Conservation (phyloP, 768 basidiomycete species). For the Neoboletus subvelutipes region DNA sequence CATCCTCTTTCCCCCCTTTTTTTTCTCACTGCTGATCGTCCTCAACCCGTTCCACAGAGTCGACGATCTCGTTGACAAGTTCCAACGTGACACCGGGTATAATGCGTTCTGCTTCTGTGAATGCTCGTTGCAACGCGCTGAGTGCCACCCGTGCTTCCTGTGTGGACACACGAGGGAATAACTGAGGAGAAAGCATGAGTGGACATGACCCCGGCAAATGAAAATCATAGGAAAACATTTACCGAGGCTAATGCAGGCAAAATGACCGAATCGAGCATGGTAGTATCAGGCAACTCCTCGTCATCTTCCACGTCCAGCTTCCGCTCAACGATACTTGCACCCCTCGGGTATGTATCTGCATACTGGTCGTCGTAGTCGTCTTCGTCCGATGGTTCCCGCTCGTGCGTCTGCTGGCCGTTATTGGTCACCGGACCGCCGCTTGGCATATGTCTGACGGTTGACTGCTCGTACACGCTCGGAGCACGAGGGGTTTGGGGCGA, state of each 20-base stretch:
- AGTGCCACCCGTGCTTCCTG: slow-evolving; percentile 87
- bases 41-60: slow-evolving; percentile 88
- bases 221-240: slow-evolving; percentile 30
- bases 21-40: slow-evolving; percentile 48
- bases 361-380: slow-evolving; percentile 66
- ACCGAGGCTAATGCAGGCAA: slow-evolving; percentile 96
- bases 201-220: slow-evolving; percentile 1
- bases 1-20: too few species aligned
- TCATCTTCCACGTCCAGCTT: slow-evolving; percentile 52
- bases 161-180: slow-evolving; percentile 91
- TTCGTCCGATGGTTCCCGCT: slow-evolving; percentile 58
- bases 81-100: slow-evolving; percentile 95
- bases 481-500: slow-evolving; percentile 35
- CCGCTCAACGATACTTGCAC: slow-evolving; percentile 39
- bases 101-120: slow-evolving; percentile 91
- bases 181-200: slow-evolving; percentile 41
- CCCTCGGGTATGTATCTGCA: slow-evolving; percentile 46
- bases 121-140: slow-evolving; percentile 84
- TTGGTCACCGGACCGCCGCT: slow-evolving; percentile 20
- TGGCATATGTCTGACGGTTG: slow-evolving; percentile 65
- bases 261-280: slow-evolving; percentile 96
- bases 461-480: slow-evolving; percentile 50
- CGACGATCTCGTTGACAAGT: slow-evolving; percentile 90
- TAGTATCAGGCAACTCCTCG: slow-evolving; percentile 64
- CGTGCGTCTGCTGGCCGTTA: slow-evolving; percentile 33